These are phyloP conservation scores for Penicillium samsonianum DNA, from an alignment of 495 filamentous ascomycete species.

Conservation along the genomic window DNA sequence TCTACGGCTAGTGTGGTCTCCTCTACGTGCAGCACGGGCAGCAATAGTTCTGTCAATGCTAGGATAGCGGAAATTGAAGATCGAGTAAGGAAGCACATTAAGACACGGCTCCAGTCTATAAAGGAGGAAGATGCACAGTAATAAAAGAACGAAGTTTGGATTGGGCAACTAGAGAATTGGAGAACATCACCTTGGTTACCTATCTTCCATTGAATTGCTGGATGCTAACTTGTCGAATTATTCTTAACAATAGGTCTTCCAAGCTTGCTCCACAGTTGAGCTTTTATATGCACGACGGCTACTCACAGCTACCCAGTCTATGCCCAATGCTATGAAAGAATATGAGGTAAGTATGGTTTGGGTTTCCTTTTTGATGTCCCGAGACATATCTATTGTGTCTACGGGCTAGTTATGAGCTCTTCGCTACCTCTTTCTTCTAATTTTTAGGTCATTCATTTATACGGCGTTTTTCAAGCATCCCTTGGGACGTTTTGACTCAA, in stretches of 20 bases:
- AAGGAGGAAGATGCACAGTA: background rate
- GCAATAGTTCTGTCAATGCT: background rate
- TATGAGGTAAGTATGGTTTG: background rate
- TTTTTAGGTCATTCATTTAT: background rate
- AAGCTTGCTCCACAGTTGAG: background rate
- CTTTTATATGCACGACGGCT: background rate
- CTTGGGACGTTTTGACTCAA: background rate
- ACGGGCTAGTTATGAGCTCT: background rate
- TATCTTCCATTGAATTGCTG: background rate
- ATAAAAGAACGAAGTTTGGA: background rate
- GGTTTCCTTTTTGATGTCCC: background rate
- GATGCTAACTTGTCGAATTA: background rate
- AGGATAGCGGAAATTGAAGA: constrained; percentile 6
- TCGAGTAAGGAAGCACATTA: background rate
- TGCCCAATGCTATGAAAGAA: background rate
- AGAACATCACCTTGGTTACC: background rate
- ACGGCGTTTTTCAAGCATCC: background rate
- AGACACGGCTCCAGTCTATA: background rate
- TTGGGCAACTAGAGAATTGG: background rate
- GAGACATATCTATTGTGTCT: background rate
- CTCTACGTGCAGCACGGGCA: background rate
- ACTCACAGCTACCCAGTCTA: background rate
- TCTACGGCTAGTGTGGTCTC: background rate
- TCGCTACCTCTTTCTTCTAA: background rate
- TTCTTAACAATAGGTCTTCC: background rate